Percentiles rank a stretch among this genome's conserved stretches.
Conservation (phyloP, 805 yeast genomes). For the Candida xyloterini region DNA sequence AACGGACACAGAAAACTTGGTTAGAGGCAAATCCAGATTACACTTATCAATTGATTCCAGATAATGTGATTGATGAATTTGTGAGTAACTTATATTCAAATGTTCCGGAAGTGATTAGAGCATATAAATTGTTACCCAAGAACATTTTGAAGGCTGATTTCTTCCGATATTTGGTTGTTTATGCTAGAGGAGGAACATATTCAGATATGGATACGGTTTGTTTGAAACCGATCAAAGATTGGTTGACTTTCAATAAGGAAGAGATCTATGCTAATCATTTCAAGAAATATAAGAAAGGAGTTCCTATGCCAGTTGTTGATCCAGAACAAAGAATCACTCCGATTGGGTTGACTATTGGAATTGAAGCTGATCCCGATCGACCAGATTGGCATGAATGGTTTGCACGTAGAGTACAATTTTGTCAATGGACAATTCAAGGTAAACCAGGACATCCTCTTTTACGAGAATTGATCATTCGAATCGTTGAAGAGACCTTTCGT, state of each 20-base stretch:
- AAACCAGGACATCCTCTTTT: slow-evolving; percentile 90
- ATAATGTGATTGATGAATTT: slow-evolving; percentile 52
- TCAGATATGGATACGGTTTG: slow-evolving; percentile 85
- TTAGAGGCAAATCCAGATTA: slow-evolving; percentile 54
- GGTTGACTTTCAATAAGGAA: slow-evolving; percentile 59
- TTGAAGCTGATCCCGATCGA: slow-evolving; percentile 96
- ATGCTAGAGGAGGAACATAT: slow-evolving; percentile 91
- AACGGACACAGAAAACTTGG: slow-evolving; percentile 61
- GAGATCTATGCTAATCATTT: slow-evolving; percentile 9
- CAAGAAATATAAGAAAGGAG: slow-evolving; percentile 2
- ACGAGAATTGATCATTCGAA: slow-evolving; percentile 72
- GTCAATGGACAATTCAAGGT: slow-evolving; percentile 95
- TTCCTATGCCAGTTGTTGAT: slow-evolving; percentile 14
- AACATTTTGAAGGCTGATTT: slow-evolving; percentile 88
- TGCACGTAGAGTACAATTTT: slow-evolving; percentile 88
- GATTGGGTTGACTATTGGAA: slow-evolving; percentile 84
- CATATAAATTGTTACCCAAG: slow-evolving; percentile 75
- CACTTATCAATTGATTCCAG: slow-evolving; percentile 72
- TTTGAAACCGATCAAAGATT: slow-evolving; percentile 65
- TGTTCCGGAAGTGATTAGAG: slow-evolving; percentile 74
- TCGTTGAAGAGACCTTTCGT: slow-evolving; percentile 70
- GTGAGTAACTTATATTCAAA: slow-evolving; percentile 55
- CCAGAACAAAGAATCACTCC: slow-evolving; percentile 27
- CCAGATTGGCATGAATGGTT: slow-evolving; percentile 93
- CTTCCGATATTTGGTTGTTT: slow-evolving; percentile 80